These are phyloP conservation scores for Uncinocarpus reesii DNA, from an alignment of 2,329 filamentous ascomycete species.

Conservation along the genomic window DNA sequence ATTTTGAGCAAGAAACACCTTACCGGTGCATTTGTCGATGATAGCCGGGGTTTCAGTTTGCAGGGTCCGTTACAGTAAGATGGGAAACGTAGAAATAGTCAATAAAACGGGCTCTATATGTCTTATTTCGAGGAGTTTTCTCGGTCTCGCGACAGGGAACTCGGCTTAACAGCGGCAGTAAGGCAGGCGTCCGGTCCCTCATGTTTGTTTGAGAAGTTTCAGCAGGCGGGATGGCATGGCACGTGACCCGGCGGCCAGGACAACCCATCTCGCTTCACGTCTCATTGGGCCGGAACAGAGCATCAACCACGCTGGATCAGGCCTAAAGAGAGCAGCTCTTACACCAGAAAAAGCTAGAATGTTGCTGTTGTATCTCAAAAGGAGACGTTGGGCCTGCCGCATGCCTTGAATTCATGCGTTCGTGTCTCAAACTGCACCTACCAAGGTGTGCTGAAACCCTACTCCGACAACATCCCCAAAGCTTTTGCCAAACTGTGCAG, in stretches of 20 bases:
- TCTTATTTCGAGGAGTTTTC: neutral
- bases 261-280: neutral
- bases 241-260: neutral
- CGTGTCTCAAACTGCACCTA: constrained; percentile 2
- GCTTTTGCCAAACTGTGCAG: constrained; percentile 1
- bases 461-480: constrained; percentile 10
- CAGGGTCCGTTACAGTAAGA: neutral
- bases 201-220: constrained; percentile 9
- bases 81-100: neutral
- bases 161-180: neutral
- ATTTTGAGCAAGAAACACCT: constrained; percentile 6
- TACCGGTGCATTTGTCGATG: neutral
- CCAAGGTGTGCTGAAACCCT: constrained; percentile 7
- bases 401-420: constrained; percentile 9
- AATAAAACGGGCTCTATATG: neutral
- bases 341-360: neutral
- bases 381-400: neutral
- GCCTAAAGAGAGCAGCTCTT: neutral
- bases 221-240: neutral
- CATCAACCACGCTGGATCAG: neutral
- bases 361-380: neutral
- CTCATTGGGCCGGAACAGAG: no score
- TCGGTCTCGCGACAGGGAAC: no score
- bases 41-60: constrained; percentile 6
- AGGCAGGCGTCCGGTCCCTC: neutral